phyloP scores from a whole-genome alignment of 805 yeast genomes.

The Huiozyma sinensis region DNA sequence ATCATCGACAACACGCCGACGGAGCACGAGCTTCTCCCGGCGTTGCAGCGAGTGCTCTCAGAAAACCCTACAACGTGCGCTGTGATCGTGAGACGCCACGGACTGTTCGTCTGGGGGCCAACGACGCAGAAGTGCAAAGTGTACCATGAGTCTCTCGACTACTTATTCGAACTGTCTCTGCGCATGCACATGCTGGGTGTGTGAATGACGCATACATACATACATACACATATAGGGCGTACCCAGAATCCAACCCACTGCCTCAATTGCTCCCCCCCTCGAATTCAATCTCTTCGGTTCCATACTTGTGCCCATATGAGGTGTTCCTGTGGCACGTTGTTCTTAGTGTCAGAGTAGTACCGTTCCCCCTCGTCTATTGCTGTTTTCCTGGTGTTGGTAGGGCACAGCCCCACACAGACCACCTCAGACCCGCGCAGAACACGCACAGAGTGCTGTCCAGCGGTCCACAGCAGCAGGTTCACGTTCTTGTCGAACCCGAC shows the following conservation, averaged over 20 bases:
- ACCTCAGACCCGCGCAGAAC: conserved; percentile 26
- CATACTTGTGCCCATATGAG: conserved; percentile 21
- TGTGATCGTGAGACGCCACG: conserved; percentile 84
- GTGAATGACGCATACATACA: not conserved
- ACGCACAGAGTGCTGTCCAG: conserved; percentile 5
- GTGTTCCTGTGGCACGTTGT: conserved; percentile 17
- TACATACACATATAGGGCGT: not conserved
- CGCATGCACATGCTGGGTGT: conserved; percentile 52
- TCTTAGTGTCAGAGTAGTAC: conserved; percentile 12
- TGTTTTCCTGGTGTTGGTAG: conserved; percentile 3
- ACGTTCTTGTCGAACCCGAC: conserved; percentile 59
- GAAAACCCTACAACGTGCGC: conserved; percentile 74
- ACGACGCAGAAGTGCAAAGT: conserved; percentile 87
- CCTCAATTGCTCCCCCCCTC: too few species aligned
- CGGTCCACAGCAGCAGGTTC: conserved; percentile 40
- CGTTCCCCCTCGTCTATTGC: not conserved
- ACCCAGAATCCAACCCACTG: not conserved
- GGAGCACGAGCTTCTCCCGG: conserved; percentile 70
- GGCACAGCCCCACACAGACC: conserved; percentile 21
- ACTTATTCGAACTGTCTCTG: conserved; percentile 72
- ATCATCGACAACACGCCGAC: conserved; percentile 85
- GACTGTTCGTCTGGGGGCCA: conserved; percentile 95
- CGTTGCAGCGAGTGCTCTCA: conserved; percentile 52
- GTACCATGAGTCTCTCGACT: conserved; percentile 87
- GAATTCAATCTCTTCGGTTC: not conserved